phyloP scores from a whole-genome alignment of 768 basidiomycete genomes.

The Filobasidium floriforme region DNA sequence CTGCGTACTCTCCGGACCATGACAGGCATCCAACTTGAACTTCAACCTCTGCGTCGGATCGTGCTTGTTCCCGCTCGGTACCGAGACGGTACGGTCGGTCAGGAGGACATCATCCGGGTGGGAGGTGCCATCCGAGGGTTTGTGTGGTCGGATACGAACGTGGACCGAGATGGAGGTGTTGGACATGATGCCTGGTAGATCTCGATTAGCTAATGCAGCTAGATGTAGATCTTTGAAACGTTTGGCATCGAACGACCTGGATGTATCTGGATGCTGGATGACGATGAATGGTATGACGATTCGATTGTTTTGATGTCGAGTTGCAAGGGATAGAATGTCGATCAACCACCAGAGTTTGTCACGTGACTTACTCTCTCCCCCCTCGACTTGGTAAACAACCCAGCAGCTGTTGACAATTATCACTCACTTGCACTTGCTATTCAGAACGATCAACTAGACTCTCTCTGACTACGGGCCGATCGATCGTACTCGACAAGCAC shows the following conservation, averaged over 20 bases:
- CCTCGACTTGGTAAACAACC: neutral
- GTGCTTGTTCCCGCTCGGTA: constrained; percentile 50
- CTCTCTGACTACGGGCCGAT: too few relatives aligned
- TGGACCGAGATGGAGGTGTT: constrained; percentile 21
- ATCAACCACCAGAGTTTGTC: neutral
- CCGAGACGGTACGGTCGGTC: constrained; percentile 46
- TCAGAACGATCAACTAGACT: too few relatives aligned
- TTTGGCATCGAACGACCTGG: too few relatives aligned
- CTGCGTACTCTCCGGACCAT: constrained; percentile 63
- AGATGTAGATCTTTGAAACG: too few relatives aligned
- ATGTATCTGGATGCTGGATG: too few relatives aligned
- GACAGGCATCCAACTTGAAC: constrained; percentile 64
- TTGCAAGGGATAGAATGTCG: neutral
- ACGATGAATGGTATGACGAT: neutral
- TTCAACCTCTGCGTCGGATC: constrained; percentile 53
- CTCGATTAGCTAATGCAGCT: neutral
- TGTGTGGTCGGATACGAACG: constrained; percentile 13
- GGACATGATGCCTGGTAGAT: neutral
- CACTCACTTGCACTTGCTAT: too few relatives aligned
- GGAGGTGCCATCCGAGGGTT: constrained; percentile 10
- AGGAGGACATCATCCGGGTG: constrained; percentile 12
- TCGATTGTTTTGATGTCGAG: neutral
- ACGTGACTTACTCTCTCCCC: neutral
- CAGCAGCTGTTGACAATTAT: too few relatives aligned
- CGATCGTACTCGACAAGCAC: too few relatives aligned